Percentiles rank a stretch among this genome's conserved stretches.
These are phyloP conservation scores for Vitis rotundifolia DNA, from an alignment of 164 flowering plant genomes.

Conservation along the genomic window DNA sequence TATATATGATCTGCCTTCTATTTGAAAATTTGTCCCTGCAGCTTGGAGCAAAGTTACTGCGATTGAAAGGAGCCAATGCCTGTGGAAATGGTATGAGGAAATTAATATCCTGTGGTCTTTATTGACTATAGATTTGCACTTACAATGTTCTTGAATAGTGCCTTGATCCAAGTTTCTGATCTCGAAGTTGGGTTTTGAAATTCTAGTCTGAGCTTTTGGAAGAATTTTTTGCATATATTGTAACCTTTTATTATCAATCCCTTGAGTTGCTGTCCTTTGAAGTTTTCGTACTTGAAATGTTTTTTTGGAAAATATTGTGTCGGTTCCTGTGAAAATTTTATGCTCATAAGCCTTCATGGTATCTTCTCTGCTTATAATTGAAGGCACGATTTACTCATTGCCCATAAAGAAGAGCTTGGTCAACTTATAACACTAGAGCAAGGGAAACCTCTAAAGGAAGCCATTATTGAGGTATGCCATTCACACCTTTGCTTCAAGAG, in stretches of 20 bases:
- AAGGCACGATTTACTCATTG: slow-evolving; percentile 84
- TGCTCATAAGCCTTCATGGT: too few species aligned
- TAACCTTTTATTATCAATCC: too few species aligned
- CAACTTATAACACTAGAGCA: slow-evolving; percentile 94
- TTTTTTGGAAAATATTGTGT: too few species aligned
- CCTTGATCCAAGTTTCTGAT: too few species aligned
- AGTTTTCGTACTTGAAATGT: too few species aligned
- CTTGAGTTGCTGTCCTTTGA: too few species aligned
- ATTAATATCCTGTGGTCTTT: slow-evolving; percentile 1
- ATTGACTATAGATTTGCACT: background rate
- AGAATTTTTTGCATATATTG: too few species aligned
- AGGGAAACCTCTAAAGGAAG: slow-evolving; percentile 96
- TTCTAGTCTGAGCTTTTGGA: too few species aligned
- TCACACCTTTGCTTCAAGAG: background rate
- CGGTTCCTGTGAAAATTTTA: too few species aligned
- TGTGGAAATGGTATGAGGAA: slow-evolving; percentile 74
- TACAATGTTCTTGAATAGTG: too few species aligned
- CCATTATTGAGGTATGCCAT: slow-evolving; percentile 83
- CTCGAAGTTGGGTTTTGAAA: too few species aligned
- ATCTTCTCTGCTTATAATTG: slow-evolving; percentile 14
- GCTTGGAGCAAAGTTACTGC: slow-evolving; percentile 98
- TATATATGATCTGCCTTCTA: background rate
- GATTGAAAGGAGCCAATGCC: slow-evolving; percentile 76
- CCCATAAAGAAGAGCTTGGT: slow-evolving; percentile 90
- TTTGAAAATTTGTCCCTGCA: slow-evolving; percentile 24